These are phyloP conservation scores for Phalaenopsis hybrid DNA, from an alignment of 116 monocot species.

Conservation along the genomic window DNA sequence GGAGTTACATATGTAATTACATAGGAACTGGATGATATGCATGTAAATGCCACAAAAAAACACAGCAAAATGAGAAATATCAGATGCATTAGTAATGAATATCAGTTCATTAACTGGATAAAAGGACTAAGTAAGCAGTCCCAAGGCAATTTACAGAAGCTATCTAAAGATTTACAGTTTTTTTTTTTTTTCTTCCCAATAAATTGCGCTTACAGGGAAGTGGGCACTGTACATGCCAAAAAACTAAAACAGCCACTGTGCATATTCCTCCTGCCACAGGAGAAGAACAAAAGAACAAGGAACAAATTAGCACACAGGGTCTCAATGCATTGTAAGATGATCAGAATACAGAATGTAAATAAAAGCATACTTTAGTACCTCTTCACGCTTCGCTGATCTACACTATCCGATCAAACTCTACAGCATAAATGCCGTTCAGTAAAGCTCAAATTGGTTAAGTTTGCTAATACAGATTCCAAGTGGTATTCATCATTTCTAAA, in stretches of 20 bases:
- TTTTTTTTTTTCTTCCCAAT: background rate
- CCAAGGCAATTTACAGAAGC: background rate
- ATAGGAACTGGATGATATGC: too few species aligned
- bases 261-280: slow-evolving; percentile 1
- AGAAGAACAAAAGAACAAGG: background rate
- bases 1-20: too few species aligned
- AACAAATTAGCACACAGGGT: background rate
- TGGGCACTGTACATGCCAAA: slow-evolving; percentile 8
- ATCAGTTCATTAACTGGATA: background rate
- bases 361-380: background rate
- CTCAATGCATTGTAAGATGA: background rate
- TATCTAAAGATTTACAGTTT: background rate
- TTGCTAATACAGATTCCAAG: background rate
- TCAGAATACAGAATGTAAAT: background rate
- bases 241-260: background rate
- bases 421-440: background rate
- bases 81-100: background rate
- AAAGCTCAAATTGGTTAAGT: background rate
- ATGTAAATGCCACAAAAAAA: background rate
- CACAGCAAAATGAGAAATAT: background rate
- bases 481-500: slow-evolving; percentile 1
- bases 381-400: background rate
- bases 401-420: background rate
- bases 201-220: slow-evolving; percentile 5
- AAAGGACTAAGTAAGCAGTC: background rate